Base-by-base conservation (phyloP, 192 early-diverging fungal genomes). In the Coemansia sp. region DNA sequence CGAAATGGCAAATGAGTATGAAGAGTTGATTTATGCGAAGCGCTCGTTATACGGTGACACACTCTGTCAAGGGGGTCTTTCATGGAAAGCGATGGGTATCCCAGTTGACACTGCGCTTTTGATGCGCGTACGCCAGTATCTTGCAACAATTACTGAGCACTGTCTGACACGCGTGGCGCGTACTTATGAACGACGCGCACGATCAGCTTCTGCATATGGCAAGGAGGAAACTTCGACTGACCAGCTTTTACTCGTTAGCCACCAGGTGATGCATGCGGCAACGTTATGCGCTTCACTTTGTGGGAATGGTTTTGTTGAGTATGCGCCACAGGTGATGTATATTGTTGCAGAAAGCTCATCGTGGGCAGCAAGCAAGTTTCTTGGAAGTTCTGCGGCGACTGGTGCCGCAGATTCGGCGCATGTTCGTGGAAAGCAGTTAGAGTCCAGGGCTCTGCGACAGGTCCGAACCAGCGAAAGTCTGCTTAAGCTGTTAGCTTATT, bases 21-120 rank as follows among this genome's bases (percentile, higher is more conserved):
- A 82, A 31, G 79, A 76, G 56, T 29, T 76, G 46, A 58, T 76
- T 6, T 27, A 58, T 5, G 20, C 64, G 1, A 76, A 76, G 32
- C 64, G 71, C 1, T 27, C 55, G 4, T 8, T 76, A 23, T 82
- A 76, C 29, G 67, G 71, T 36, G 74, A 82, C 11, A 59, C 64
- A 14, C 33, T 82, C 21, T 57, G 59, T 0, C 74, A 82, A 50
- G 79, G 60, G 6, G 79, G 79, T 4, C 57, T 82, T 24, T 10
- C 67, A 21, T 82, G 79, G 74, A 72, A 70, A 51, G 67, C 79
- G 1, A 67, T 75, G 54, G 79, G 79, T 1, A 31, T 82, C 4
- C 79, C 79, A 3, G 64, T 82, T 5, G 79, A 82, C 17, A 20
- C 42, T 0, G n/a, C 57, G 33, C 39, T 82, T 50, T 57, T 82